Evolutionary conservation across 129 eudicot genomes (phyloP).

Genomic region (Sambucus nigra): DNA sequence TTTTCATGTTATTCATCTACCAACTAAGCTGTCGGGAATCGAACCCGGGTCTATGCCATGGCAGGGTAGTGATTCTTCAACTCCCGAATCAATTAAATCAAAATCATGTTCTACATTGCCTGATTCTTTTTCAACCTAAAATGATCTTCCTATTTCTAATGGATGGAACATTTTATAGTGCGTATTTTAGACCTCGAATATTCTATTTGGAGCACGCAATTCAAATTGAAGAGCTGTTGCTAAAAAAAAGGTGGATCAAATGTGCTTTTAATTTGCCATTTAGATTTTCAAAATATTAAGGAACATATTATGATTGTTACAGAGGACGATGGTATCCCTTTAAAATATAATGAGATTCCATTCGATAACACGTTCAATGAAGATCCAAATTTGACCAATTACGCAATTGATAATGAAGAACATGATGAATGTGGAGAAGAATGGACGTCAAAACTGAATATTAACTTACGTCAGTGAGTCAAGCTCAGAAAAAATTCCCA

Average conservation of each 20-base stretch:
- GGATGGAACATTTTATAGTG: conserved; percentile 44
- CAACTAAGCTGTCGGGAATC: too few species aligned
- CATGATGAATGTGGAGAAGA: conserved; percentile 35
- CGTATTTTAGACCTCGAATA: conserved; percentile 57
- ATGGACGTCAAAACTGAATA: conserved; percentile 64
- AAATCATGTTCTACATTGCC: conserved; percentile 9
- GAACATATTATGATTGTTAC: conserved; percentile 53
- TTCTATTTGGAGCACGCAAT: conserved; percentile 94
- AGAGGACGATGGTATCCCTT: conserved; percentile 49
- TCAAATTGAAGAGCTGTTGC: conserved; percentile 61
- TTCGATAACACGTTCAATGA: conserved; percentile 46
- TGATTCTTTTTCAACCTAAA: background rate
- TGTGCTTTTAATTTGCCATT: conserved; percentile 83
- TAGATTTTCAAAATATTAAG: conserved; percentile 81
- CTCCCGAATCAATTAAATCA: conserved; percentile 12
- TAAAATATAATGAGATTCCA: conserved; percentile 55
- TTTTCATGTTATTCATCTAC: too few species aligned
- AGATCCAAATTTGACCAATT: conserved; percentile 54
- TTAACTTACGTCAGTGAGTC: conserved; percentile 60
- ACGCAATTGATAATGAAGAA: conserved; percentile 64
- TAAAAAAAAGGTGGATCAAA: conserved; percentile 71
- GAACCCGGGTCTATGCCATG: too few species aligned
- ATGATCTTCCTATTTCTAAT: conserved; percentile 16
- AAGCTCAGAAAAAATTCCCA: too few species aligned
- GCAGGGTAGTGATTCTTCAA: conserved; percentile 11